Conservation (phyloP, 495 filamentous ascomycete species). For the Penicillium bovifimosum region DNA sequence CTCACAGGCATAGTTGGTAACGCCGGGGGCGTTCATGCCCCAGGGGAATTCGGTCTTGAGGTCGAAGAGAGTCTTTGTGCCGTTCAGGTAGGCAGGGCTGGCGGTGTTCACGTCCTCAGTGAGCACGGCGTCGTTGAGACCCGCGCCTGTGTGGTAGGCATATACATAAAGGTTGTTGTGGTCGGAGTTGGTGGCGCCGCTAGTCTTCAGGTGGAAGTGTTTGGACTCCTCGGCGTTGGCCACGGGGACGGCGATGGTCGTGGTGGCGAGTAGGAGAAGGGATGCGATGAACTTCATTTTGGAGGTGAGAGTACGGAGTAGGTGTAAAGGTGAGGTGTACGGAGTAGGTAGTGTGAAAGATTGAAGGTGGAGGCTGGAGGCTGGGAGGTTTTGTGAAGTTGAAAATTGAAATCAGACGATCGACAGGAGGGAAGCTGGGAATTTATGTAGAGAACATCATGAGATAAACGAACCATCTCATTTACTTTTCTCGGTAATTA, state of each 20-base stretch:
- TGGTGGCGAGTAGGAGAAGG: slow-evolving; percentile 25
- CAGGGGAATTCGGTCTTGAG: slow-evolving; percentile 23
- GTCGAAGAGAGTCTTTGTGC: slow-evolving; percentile 21
- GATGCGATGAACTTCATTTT: slow-evolving; percentile 34
- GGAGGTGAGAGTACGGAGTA: background rate
- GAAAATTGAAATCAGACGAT: background rate
- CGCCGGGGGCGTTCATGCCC: slow-evolving; percentile 27
- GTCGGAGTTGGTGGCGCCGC: slow-evolving; percentile 21
- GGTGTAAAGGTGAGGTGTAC: background rate
- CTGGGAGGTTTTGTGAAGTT: background rate
- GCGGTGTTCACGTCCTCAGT: slow-evolving; percentile 21
- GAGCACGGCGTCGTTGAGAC: slow-evolving; percentile 42
- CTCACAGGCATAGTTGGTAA: slow-evolving; percentile 24
- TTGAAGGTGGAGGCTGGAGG: background rate
- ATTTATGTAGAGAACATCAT: too few relatives aligned
- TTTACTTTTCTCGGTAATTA: background rate
- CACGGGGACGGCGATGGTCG: slow-evolving; percentile 21
- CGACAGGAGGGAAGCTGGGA: background rate
- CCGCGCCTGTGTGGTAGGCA: slow-evolving; percentile 47
- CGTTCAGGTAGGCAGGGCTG: slow-evolving; percentile 36
- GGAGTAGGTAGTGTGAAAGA: background rate
- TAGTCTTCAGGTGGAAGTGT: slow-evolving; percentile 42
- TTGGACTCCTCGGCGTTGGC: slow-evolving; percentile 12
- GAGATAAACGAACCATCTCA: background rate
- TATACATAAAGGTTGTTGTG: slow-evolving; percentile 43